A percentile compares a stretch with the other conserved stretches of the same genome.
These are phyloP conservation scores for Cryptosporidium xiaoi DNA, from an alignment of 169 alveolate species.

Conservation along the genomic window DNA sequence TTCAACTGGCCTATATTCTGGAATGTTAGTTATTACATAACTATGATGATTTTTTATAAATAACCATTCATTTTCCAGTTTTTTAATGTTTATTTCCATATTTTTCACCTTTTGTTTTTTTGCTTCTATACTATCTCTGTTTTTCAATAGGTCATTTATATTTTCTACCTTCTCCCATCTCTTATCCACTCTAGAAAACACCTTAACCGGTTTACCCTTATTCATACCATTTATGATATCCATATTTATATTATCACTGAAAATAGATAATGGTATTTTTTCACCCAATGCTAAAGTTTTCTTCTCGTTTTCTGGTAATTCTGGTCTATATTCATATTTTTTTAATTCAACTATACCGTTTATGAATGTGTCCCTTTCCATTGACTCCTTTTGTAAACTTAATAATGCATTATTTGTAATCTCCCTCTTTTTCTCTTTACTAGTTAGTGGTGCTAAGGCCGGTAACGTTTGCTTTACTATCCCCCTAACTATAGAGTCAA, in stretches of 20 bases:
- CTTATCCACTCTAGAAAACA: constrained; percentile 35
- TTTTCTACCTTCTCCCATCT: constrained; percentile 33
- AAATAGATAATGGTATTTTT: constrained; percentile 7
- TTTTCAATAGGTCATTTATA: background rate
- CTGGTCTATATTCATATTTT: background rate
- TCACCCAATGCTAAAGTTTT: constrained; percentile 24
- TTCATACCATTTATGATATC: background rate
- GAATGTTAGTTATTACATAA: constrained; percentile 26
- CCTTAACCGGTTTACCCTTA: constrained; percentile 8
- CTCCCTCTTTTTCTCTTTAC: constrained; percentile 28
- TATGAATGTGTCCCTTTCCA: constrained; percentile 17
- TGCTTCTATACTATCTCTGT: background rate
- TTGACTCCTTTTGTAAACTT: constrained; percentile 31
- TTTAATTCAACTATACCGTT: constrained; percentile 3
- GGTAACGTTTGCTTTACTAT: constrained; percentile 57
- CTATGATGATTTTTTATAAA: background rate
- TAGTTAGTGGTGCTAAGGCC: constrained; percentile 19
- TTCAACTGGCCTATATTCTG: constrained; percentile 33
- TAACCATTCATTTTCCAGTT: constrained; percentile 35
- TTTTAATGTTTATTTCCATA: constrained; percentile 24
- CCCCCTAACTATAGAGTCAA: constrained; percentile 50
- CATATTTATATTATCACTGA: too few species aligned
- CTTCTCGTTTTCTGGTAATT: constrained; percentile 29
- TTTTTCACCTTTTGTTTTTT: background rate
- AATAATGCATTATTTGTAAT: constrained; percentile 21